Percentiles rank a stretch among this genome's conserved stretches.
Conservation (phyloP, 495 filamentous ascomycete genomes). For the Aspergillus saccharolyticus region DNA sequence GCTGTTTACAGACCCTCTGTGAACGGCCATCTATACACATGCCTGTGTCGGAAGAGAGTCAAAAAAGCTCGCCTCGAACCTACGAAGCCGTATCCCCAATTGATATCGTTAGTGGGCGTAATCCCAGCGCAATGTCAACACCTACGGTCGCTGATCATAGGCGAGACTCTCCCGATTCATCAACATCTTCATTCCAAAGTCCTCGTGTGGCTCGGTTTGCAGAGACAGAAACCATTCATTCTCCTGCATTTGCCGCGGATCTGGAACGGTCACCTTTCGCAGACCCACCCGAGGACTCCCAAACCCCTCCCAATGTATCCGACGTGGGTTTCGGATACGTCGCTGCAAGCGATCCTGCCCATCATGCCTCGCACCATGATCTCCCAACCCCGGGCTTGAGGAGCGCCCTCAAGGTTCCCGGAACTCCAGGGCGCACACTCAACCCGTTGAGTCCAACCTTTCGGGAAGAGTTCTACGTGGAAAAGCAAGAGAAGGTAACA, state of each 20-base stretch:
- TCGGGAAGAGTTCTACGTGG: constrained; percentile 73
- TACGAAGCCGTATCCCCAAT: constrained; percentile 32
- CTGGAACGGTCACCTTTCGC: constrained; percentile 59
- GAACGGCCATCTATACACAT: constrained; percentile 17
- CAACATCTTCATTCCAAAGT: constrained; percentile 65
- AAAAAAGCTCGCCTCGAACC: constrained; percentile 26
- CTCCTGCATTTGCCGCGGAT: constrained; percentile 61
- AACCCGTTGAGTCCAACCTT: constrained; percentile 83
- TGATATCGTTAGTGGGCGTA: constrained; percentile 31
- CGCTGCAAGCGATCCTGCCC: constrained; percentile 47
- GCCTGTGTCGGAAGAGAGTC: constrained; percentile 25
- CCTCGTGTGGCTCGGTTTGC: constrained; percentile 83
- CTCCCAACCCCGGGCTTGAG: constrained; percentile 74
- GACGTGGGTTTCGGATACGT: constrained; percentile 94
- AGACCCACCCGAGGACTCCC: constrained; percentile 47
- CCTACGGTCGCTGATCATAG: constrained; percentile 20
- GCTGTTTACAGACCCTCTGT: neutral
- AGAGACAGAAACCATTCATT: constrained; percentile 83
- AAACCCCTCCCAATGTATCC: constrained; percentile 55
- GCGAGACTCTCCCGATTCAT: constrained; percentile 34
- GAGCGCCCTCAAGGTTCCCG: constrained; percentile 80
- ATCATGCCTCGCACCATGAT: constrained; percentile 47
- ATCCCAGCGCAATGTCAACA: constrained; percentile 30
- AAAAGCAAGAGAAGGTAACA: constrained; percentile 70
- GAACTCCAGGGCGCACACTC: constrained; percentile 61